These are phyloP conservation scores for Backusella liffmaniae DNA, from an alignment of 192 early-diverging fungal genomes.

Conservation along the genomic window DNA sequence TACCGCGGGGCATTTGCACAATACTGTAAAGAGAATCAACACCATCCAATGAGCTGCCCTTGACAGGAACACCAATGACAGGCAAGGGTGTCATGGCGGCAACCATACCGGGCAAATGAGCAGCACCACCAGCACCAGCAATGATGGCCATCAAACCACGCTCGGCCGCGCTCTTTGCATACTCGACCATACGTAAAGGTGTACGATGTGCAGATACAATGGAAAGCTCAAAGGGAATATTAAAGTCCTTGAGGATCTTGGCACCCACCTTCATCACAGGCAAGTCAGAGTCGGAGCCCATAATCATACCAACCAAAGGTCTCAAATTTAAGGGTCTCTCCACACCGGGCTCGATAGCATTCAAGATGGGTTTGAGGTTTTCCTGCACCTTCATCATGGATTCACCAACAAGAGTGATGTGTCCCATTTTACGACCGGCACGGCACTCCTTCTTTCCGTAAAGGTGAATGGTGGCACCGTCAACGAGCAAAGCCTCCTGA, in stretches of 20 bases:
- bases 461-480: conserved; percentile 88
- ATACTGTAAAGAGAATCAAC: conserved; percentile 97
- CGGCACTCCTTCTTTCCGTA: conserved; percentile 94
- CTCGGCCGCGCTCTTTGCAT: conserved; percentile 81
- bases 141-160: conserved; percentile 97
- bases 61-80: conserved; percentile 97
- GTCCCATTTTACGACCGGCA: conserved; percentile 95
- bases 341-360: conserved; percentile 57
- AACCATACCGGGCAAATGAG: conserved; percentile 99
- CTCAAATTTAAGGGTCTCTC: conserved; percentile 45
- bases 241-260: conserved; percentile 83
- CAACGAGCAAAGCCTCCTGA: conserved; percentile 66
- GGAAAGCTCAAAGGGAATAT: conserved; percentile 94
- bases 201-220: conserved; percentile 98
- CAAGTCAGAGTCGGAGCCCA: conserved; percentile 98
- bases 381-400: conserved; percentile 76
- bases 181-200: conserved; percentile 89
- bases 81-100: conserved; percentile 96
- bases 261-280: conserved; percentile 93
- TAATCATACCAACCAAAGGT: conserved; percentile 95
- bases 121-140: conserved; percentile 97
- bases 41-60: conserved; percentile 89
- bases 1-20: conserved; percentile 99
- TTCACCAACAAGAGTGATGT: conserved; percentile 91
- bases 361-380: conserved; percentile 59